Conservation (phyloP, 2,329 filamentous ascomycete species). For the Sclerotinia trifoliorum region DNA sequence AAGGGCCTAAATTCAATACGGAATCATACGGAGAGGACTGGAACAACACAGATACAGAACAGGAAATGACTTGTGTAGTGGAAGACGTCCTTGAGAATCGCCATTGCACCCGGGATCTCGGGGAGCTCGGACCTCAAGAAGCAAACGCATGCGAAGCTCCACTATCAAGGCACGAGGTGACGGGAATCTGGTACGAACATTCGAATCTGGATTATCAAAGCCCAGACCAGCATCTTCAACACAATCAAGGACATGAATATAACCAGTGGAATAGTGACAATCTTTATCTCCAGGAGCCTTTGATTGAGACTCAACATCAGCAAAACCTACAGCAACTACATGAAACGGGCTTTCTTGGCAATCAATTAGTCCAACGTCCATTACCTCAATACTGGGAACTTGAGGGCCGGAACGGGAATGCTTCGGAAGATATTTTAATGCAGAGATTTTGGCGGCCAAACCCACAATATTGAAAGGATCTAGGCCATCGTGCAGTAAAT, state of each 20-base stretch:
- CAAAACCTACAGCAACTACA: not conserved
- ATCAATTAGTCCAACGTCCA: not conserved
- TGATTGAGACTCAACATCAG: not conserved
- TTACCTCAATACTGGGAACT: not conserved
- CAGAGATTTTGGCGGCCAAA: constrained; percentile 29
- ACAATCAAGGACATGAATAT: not conserved
- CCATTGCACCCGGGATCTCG: not conserved
- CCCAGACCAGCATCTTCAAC: not conserved
- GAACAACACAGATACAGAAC: not conserved
- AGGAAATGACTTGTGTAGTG: not conserved
- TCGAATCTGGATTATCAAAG: not conserved
- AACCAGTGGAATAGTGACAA: constrained; percentile 1
- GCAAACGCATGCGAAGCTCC: not conserved
- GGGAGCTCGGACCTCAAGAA: not conserved
- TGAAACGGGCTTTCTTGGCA: not conserved
- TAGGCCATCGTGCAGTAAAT: not conserved
- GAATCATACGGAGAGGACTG: not conserved
- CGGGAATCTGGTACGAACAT: not conserved
- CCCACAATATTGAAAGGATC: constrained; percentile 26
- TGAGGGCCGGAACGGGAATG: constrained; percentile 1
- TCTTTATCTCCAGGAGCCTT: not conserved
- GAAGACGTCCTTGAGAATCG: not conserved
- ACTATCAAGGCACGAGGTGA: not conserved
- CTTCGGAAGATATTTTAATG: constrained; percentile 1
- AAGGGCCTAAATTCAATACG: not conserved